Conservation (phyloP, 1,284 basidiomycete species). For the Fereydounia khargensis region DNA sequence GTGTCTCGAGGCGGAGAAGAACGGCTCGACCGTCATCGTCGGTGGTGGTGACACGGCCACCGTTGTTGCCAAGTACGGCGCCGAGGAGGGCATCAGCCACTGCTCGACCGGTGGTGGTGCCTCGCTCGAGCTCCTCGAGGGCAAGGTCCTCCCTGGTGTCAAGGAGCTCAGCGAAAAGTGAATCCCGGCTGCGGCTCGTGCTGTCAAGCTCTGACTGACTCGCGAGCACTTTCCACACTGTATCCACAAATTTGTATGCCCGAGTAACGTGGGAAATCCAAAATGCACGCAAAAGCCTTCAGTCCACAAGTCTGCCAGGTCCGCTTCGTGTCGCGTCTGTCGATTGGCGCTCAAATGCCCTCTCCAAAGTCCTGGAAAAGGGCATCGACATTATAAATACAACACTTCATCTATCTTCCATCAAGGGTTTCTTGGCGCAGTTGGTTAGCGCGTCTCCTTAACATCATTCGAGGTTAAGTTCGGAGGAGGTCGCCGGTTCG, state of each 20-base stretch:
- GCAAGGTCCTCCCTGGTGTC: constrained; percentile 64
- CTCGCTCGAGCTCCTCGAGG: constrained; percentile 63
- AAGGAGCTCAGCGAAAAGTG: constrained; percentile 41
- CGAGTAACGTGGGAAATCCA: too few relatives aligned
- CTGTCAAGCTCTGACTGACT: too few relatives aligned
- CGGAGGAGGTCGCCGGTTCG: constrained; percentile 46
- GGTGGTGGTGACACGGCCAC: constrained; percentile 58
- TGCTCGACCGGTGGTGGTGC: constrained; percentile 97
- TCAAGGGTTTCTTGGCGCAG: constrained; percentile 39
- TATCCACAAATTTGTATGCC: too few relatives aligned
- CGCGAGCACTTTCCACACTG: constrained; percentile 1
- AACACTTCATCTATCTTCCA: too few relatives aligned
- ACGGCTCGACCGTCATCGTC: constrained; percentile 88
- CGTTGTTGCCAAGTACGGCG: constrained; percentile 63
- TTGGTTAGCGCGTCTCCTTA: constrained; percentile 46
- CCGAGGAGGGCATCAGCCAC: constrained; percentile 86
- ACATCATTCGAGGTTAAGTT: constrained; percentile 29
- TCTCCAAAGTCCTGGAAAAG: too few relatives aligned
- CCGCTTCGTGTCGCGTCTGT: too few relatives aligned
- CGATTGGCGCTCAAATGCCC: too few relatives aligned
- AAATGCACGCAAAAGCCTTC: too few relatives aligned
- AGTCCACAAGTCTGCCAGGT: too few relatives aligned
- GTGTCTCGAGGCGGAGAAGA: constrained; percentile 79
- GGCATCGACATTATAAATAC: too few relatives aligned
- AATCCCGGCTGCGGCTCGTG: constrained; percentile 8